phyloP scores from a whole-genome alignment of 1,284 basidiomycete genomes.

The Melampsora larici-populina region DNA sequence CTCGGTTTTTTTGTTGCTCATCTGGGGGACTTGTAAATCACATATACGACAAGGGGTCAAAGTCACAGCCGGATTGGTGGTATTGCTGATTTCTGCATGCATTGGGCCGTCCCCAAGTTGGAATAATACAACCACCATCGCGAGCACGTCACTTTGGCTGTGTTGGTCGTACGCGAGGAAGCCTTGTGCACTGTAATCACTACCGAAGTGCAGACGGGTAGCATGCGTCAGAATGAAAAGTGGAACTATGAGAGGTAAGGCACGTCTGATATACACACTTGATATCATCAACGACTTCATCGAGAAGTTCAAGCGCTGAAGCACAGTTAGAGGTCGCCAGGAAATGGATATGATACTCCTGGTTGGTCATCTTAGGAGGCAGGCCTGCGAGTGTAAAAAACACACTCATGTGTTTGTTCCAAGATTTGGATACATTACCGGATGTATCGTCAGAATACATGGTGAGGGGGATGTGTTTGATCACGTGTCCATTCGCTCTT shows the following conservation, averaged over 20 bases:
- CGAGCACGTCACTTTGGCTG: background rate
- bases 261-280: background rate
- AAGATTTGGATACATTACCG: constrained; percentile 50
- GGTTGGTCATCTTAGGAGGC: no score
- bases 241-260: background rate
- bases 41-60: constrained; percentile 8
- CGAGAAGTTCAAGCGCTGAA: no score
- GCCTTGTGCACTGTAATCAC: background rate
- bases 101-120: no score
- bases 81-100: constrained; percentile 4
- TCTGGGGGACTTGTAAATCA: no score
- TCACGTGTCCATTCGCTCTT: no score
- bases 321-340: no score
- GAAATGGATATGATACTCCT: no score
- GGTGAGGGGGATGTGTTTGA: no score
- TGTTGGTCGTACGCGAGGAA: background rate
- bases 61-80: background rate
- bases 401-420: constrained; percentile 10
- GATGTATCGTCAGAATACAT: no score
- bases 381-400: constrained; percentile 3
- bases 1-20: no score
- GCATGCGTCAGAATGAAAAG: no score
- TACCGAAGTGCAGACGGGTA: no score
- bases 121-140: background rate
- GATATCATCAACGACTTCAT: background rate